phyloP scores from a whole-genome alignment of 2,329 filamentous ascomycete genomes.

The Lasiodiplodia citricola region DNA sequence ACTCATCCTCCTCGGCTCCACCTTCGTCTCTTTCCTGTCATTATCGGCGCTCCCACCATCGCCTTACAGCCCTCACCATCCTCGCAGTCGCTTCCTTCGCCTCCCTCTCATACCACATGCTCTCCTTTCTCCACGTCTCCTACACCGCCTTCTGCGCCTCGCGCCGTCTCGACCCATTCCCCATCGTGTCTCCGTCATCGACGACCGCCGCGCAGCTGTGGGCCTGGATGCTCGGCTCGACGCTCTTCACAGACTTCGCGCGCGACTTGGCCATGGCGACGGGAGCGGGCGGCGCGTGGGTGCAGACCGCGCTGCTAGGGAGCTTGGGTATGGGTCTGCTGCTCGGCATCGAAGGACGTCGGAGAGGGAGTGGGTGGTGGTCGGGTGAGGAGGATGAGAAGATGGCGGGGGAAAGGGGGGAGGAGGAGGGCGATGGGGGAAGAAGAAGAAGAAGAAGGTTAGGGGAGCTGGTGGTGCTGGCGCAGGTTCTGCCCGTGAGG shows the following conservation, averaged over 20 bases:
- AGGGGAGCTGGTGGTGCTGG: background rate
- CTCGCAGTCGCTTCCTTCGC: conserved; percentile 38
- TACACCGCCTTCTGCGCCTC: conserved; percentile 25
- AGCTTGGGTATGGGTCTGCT: background rate
- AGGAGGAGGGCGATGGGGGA: background rate
- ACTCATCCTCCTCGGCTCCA: conserved; percentile 30
- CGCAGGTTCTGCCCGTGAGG: conserved; percentile 2
- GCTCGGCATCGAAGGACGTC: background rate
- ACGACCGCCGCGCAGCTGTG: background rate
- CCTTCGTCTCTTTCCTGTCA: conserved; percentile 26
- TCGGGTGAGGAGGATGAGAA: no score
- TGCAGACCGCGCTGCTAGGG: background rate
- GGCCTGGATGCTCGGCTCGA: conserved; percentile 1
- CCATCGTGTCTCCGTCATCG: background rate
- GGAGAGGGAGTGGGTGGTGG: background rate
- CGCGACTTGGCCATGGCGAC: background rate
- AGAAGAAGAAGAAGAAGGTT: background rate
- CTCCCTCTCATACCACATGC: conserved; percentile 39
- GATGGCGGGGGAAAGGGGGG: background rate
- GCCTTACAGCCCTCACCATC: conserved; percentile 36
- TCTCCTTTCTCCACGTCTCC: conserved; percentile 37
- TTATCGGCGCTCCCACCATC: background rate
- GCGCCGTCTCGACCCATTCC: background rate
- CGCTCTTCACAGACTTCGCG: conserved; percentile 5
- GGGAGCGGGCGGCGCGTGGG: background rate